Conservation (phyloP, 1,284 basidiomycete genomes). For the Coniferiporia sulphurascens region DNA sequence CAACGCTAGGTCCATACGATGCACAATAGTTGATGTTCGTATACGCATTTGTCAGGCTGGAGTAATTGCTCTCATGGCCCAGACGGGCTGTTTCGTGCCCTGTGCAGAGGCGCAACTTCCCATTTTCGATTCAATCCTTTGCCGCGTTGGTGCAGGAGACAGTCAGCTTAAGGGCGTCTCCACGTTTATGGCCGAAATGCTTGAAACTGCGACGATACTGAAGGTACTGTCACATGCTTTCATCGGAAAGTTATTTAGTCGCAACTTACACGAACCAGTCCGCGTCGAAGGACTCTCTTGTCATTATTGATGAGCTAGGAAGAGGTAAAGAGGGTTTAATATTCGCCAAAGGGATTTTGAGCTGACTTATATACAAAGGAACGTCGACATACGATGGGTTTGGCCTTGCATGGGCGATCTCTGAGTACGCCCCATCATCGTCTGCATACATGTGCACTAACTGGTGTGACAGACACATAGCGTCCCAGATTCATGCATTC, state of each 20-base stretch:
- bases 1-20: too few species aligned
- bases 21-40: too few species aligned
- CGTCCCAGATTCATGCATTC: conserved; percentile 86
- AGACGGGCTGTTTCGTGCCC: conserved; percentile 93
- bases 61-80: conserved; percentile 93
- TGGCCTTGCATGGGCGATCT: conserved; percentile 98
- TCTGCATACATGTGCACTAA: not conserved
- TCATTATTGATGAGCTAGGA: conserved; percentile 98
- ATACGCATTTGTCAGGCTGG: conserved; percentile 54
- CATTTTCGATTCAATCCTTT: conserved; percentile 94
- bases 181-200: conserved; percentile 99
- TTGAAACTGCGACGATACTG: conserved; percentile 94
- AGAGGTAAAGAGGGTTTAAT: conserved; percentile 50
- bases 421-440: conserved; percentile 59
- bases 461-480: conserved; percentile 68
- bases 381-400: conserved; percentile 99
- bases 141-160: conserved; percentile 96
- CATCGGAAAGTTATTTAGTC: conserved; percentile 3
- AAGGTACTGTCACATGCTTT: conserved; percentile 46
- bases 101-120: conserved; percentile 83
- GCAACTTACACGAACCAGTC: conserved; percentile 44
- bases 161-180: conserved; percentile 97
- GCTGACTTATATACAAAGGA: conserved; percentile 35
- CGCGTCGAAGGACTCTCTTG: conserved; percentile 88
- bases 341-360: too few species aligned